Conservation (phyloP, 1,284 basidiomycete species). For the Rhodotorula sp. region DNA sequence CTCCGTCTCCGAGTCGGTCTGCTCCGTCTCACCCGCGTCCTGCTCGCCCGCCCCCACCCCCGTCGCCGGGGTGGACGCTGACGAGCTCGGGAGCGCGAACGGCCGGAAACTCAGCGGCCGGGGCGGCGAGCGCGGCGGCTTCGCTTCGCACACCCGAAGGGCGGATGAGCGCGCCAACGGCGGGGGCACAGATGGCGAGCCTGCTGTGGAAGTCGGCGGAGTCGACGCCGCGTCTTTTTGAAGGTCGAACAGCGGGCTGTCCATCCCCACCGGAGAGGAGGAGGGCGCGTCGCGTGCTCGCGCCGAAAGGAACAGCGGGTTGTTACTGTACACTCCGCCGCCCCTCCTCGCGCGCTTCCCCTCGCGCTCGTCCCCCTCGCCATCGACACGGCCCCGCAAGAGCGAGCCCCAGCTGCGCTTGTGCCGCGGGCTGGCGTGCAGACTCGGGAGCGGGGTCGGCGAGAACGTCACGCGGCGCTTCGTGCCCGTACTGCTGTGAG, state of each 20-base stretch:
- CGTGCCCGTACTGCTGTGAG: not conserved
- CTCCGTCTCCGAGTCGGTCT: constrained; percentile 35
- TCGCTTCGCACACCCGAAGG: not conserved
- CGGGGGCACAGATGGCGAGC: not conserved
- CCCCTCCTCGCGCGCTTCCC: not conserved
- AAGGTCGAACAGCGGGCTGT: not conserved
- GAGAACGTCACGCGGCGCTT: constrained; percentile 27
- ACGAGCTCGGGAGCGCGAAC: not conserved
- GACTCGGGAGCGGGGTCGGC: constrained; percentile 26
- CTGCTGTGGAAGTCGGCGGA: not conserved
- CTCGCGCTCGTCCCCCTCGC: not conserved
- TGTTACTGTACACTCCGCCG: constrained; percentile 11
- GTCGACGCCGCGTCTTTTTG: not conserved
- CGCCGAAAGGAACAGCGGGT: constrained; percentile 5
- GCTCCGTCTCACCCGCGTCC: too few relatives aligned
- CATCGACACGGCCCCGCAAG: too few relatives aligned
- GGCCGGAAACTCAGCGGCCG: constrained; percentile 1
- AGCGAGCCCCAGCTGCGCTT: constrained; percentile 1
- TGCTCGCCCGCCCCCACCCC: constrained; percentile 4
- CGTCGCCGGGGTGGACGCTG: too few relatives aligned
- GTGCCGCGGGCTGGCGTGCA: constrained; percentile 26
- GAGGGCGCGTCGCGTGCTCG: not conserved
- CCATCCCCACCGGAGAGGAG: not conserved
- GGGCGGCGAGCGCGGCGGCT: constrained; percentile 5
- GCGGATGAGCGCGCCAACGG: not conserved